Base-by-base conservation (phyloP, 2,329 filamentous ascomycete genomes). In the Ophiosphaerella narmari region DNA sequence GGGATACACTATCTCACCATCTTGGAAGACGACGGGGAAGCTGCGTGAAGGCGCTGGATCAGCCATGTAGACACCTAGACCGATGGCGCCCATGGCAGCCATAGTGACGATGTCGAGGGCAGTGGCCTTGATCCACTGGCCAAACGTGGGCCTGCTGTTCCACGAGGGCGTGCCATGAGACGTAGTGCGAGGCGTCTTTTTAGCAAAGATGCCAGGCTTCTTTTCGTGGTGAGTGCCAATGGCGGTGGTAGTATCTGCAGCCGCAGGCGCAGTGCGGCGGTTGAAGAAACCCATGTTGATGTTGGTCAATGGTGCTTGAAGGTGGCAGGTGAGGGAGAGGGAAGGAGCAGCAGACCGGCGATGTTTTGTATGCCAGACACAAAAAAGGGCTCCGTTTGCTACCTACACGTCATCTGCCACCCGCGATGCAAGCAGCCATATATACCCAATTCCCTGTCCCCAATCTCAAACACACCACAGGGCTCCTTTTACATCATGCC, bases 71-170 rank as follows among this genome's bases (percentile, higher is more conserved):
- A 89, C 86, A 50, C 86, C 86, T 0, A 90, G 78, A 13, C 86
- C 86, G 40, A 89, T 74, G 11, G 80, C 83, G 8, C 87, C 86
- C 79, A 90, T 82, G 21, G 75, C 68, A 7, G 77, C 74, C 85
- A 90, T 89, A 29, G 86, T 88, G 16, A 87, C 43, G 44, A 90
- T 80, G 63, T 90, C 87, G 11, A 88, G 72, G 78, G 82, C 86
- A 4, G 85, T 87, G 7, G 78, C 77, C 69, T 86, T 88, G 56
- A 89, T 68, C 87, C 87, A 90, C 65, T 87, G 84, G 3, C 86
- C 85, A 57, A 90, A 87, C 2, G 75, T 80, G 2, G 86, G 86
- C 12, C 67, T 62, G 21, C 60, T 62, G 55, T 73, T 73, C 55
- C 58, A 66, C 5, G 63, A 46, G 3, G 50, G 40, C 4, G 57